Conservation (phyloP, 2,329 filamentous ascomycete species). For the Aspergillus aculeatus region DNA sequence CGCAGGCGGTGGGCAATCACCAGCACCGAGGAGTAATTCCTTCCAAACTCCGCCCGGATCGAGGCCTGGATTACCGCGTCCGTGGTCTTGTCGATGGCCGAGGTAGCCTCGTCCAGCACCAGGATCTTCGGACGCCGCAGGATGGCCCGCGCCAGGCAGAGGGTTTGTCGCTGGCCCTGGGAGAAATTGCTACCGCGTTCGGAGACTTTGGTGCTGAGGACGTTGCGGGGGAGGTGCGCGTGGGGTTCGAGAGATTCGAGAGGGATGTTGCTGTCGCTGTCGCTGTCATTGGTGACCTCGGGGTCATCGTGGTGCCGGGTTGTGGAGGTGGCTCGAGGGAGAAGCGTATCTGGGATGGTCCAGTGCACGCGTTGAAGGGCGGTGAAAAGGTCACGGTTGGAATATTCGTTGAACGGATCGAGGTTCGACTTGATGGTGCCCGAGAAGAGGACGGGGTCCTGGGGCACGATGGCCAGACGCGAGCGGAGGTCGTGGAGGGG, state of each 20-base stretch:
- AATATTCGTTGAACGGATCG: slow-evolving; percentile 42
- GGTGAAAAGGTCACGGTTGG: slow-evolving; percentile 65
- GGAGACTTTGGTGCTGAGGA: slow-evolving; percentile 55
- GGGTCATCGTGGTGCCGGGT: not conserved
- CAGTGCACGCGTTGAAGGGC: slow-evolving; percentile 69
- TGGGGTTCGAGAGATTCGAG: not conserved
- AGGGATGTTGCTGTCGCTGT: not conserved
- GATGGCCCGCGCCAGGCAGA: slow-evolving; percentile 45
- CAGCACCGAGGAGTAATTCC: slow-evolving; percentile 59
- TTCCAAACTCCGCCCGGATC: slow-evolving; percentile 67
- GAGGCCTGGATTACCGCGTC: slow-evolving; percentile 70
- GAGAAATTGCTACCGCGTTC: slow-evolving; percentile 65
- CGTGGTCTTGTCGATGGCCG: slow-evolving; percentile 72
- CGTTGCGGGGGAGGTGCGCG: not conserved
- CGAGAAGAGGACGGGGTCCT: slow-evolving; percentile 4
- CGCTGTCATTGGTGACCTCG: not conserved
- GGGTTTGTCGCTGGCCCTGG: slow-evolving; percentile 24
- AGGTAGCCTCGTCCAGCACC: slow-evolving; percentile 76
- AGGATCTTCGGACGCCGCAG: slow-evolving; percentile 70
- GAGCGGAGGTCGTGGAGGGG: not conserved
- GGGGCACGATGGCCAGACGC: not conserved
- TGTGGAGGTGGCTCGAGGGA: not conserved
- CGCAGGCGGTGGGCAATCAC: slow-evolving; percentile 73
- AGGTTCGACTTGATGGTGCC: not conserved
- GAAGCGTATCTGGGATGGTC: slow-evolving; percentile 8